Percentiles rank a stretch among this genome's conserved stretches.
phyloP scores from a whole-genome alignment of 78 protist genomes.

The Dictyostelium discoideum region dicty_2.7 NC_007091.3:1092001-1092500 shows the following conservation, averaged over 20 bases:
- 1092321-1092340: constrained; percentile 57
- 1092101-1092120: constrained; percentile 41
- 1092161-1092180: constrained; percentile 4
- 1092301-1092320: constrained; percentile 49
- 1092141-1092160: constrained; percentile 23
- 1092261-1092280: constrained; percentile 27
- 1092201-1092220: not conserved
- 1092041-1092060: constrained; percentile 36
- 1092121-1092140: constrained; percentile 15
- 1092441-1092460: not conserved
- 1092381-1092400: not conserved
- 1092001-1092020: not conserved
- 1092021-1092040: constrained; percentile 21
- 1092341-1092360: not conserved
- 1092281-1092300: constrained; percentile 46
- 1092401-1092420: not conserved
- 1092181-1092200: constrained; percentile 25
- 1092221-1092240: not conserved
- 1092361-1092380: not conserved
- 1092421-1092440: not conserved
- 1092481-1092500: not conserved
- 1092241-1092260: not conserved
- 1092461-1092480: not conserved
- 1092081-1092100: constrained; percentile 37
- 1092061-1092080: constrained; percentile 3